These are phyloP conservation scores for Penicillium manginii DNA, from an alignment of 495 filamentous ascomycete genomes.

Conservation along the genomic window DNA sequence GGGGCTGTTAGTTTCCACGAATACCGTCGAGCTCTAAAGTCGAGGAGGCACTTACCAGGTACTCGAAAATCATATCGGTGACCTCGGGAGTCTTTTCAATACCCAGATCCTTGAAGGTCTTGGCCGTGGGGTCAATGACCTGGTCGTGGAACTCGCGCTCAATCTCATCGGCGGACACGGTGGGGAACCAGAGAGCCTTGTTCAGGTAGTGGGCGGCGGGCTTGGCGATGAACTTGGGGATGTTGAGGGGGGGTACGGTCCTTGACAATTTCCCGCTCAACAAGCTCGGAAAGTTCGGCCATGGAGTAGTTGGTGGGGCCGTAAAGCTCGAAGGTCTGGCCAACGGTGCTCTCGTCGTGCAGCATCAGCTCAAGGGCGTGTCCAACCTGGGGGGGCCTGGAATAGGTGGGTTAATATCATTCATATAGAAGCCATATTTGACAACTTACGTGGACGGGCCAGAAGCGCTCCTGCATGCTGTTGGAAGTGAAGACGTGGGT, in stretches of 20 bases:
- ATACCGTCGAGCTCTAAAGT: neutral
- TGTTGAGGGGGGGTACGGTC: conserved; percentile 88
- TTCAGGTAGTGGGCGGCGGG: conserved; percentile 73
- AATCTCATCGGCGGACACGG: conserved; percentile 80
- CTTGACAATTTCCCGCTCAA: conserved; percentile 92
- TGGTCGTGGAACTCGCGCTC: conserved; percentile 96
- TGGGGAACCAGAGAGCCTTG: conserved; percentile 83
- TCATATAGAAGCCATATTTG: neutral
- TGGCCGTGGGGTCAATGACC: conserved; percentile 84
- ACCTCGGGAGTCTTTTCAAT: conserved; percentile 81
- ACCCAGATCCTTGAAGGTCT: conserved; percentile 92
- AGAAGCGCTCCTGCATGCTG: conserved; percentile 86
- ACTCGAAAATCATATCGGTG: conserved; percentile 82
- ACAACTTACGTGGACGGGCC: conserved; percentile 85
- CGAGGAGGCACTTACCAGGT: conserved; percentile 68
- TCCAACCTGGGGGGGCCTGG: conserved; percentile 86
- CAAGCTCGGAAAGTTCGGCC: conserved; percentile 81
- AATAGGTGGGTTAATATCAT: conserved; percentile 8
- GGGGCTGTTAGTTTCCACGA: conserved; percentile 27
- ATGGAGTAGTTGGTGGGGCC: conserved; percentile 92
- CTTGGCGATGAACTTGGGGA: conserved; percentile 80
- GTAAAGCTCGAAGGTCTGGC: conserved; percentile 92
- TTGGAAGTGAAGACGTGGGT: conserved; percentile 87
- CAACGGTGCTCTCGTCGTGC: conserved; percentile 84
- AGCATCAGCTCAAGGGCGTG: conserved; percentile 85